Evolutionary conservation across 768 basidiomycete genomes (phyloP), one percentile per base, ranked within the genome.

Genomic region (Trametes villosa): DNA sequence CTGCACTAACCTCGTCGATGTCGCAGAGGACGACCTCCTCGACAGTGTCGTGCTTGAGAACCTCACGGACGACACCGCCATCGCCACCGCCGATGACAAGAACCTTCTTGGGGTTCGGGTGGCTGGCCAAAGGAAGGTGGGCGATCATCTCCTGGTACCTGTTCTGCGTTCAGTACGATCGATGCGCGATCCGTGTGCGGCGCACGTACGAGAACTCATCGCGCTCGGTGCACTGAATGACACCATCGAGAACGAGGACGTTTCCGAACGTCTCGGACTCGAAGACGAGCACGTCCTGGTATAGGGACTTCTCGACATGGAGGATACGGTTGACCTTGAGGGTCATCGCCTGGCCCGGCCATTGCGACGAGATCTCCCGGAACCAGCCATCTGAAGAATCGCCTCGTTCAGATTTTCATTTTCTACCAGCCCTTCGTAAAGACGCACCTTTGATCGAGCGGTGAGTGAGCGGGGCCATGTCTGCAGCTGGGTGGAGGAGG

Each of bases 81-180:
- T 99, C 97, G 29, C 97, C 97, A 50, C 96, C 97, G 49, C 97
- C 97, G 62, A 99, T 96, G 59, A 99, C 97, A 33, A 99, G 87
- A 18, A 98, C 96, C 69, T 89, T 88, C 76, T 92, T 90, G 0
- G 96, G 97, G 79, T 97, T 91, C 24, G 97, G 96, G 76, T 99
- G 97, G 61, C 88, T 94, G 13, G 93, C 88, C 64, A 98, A 82
- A n/a, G 97, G 97, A 53, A 99, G 78, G 77, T 98, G 96, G 6
- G 96, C 84, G 70, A 99, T 98, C 96, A 98, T 97, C 79, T 99
- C 96, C 71, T 98, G 95, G 76, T 98, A 98, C 12, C 94, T 97
- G 68, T 44, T 47, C 24, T n/a, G 30, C 4, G 17, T 31, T 65
- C 26, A 44, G 47, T 38, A 59, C 24, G 52, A 57, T 49, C 45